phyloP scores from a whole-genome alignment of 345 rosid genomes.

The Ceriops tagal region DNA sequence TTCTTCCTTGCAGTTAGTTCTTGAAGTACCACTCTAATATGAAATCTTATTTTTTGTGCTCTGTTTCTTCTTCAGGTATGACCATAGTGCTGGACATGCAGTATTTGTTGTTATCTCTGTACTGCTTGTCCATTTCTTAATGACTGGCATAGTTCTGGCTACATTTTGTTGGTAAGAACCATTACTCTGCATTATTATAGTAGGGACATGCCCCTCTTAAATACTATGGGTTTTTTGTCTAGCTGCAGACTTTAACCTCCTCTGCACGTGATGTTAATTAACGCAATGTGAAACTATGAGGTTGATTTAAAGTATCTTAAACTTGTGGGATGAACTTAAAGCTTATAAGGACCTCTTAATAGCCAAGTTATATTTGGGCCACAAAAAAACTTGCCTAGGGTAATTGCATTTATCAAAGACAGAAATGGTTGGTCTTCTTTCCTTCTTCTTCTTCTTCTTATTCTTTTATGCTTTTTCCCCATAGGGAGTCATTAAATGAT shows the following conservation, averaged over 20 bases:
- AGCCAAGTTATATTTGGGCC: too few relatives aligned
- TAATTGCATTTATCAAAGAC: background rate
- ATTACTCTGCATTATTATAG: background rate
- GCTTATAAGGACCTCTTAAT: too few relatives aligned
- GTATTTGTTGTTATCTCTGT: conserved; percentile 73
- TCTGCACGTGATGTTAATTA: background rate
- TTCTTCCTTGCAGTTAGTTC: background rate
- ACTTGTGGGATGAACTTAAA: too few relatives aligned
- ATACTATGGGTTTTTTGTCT: background rate
- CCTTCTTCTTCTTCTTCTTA: too few relatives aligned
- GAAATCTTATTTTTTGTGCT: conserved; percentile 6
- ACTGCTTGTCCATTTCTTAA: conserved; percentile 71
- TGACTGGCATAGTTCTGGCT: conserved; percentile 70
- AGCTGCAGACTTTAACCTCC: background rate
- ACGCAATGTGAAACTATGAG: background rate
- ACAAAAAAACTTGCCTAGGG: too few relatives aligned
- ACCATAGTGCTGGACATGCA: conserved; percentile 81
- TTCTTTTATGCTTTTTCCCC: too few relatives aligned
- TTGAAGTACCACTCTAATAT: background rate
- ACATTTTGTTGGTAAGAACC: conserved; percentile 82
- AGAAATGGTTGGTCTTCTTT: background rate
- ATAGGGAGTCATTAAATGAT: too few relatives aligned
- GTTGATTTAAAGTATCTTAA: background rate
- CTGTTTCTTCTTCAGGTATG: conserved; percentile 65
- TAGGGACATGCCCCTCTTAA: background rate